Conservation (phyloP, 257 asterid species). For the Leptodermis oblonga region DNA sequence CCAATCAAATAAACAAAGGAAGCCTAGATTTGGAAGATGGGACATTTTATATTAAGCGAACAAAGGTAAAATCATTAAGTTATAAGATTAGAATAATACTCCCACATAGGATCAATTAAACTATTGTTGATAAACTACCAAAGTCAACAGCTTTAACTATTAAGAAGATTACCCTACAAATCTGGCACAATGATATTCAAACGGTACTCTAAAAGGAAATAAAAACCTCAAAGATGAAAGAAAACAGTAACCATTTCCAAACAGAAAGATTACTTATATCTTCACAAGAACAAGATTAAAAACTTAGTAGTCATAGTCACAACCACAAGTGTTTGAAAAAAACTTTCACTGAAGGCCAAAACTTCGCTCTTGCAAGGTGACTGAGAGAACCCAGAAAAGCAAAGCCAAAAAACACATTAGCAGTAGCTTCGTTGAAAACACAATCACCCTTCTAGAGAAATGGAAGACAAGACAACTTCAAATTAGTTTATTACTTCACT, state of each 20-base stretch:
- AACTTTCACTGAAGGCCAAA: no score
- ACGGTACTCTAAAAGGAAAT: no score
- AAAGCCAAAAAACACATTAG: background rate
- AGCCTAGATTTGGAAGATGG: background rate
- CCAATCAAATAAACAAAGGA: background rate
- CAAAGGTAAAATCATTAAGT: background rate
- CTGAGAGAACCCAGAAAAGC: slow-evolving; percentile 1
- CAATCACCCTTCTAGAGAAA: background rate
- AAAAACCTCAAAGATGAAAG: background rate
- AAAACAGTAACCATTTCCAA: background rate
- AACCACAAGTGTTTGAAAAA: background rate
- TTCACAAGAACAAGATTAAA: background rate
- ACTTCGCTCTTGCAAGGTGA: background rate
- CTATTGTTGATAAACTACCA: background rate
- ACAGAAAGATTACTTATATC: background rate
- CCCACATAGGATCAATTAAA: background rate
- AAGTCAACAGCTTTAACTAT: background rate
- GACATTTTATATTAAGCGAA: no score
- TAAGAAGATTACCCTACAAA: background rate
- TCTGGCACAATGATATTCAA: background rate
- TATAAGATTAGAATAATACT: background rate
- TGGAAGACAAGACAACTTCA: background rate
- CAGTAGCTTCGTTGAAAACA: background rate
- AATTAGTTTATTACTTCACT: background rate
- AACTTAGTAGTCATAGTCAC: background rate